Evolutionary conservation across 1,284 basidiomycete species (phyloP).

Genomic region (Naganishia albida): DNA sequence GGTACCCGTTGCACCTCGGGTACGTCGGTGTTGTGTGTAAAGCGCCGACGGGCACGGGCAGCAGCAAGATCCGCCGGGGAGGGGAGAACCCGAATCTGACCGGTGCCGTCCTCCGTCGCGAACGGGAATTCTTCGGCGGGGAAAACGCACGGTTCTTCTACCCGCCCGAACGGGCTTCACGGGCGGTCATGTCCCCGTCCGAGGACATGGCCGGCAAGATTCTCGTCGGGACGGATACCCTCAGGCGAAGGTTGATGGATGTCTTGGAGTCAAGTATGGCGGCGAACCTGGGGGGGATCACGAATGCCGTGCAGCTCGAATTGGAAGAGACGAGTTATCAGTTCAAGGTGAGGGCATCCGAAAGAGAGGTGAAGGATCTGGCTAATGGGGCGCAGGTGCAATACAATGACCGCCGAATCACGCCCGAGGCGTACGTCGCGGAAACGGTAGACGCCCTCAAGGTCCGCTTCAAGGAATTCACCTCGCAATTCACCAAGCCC

Average conservation of each 20-base stretch:
- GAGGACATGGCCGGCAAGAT: slow-evolving; percentile 53
- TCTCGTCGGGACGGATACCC: slow-evolving; percentile 86
- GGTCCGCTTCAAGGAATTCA: slow-evolving; percentile 83
- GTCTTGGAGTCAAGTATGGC: slow-evolving; percentile 98
- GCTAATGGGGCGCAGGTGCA: slow-evolving; percentile 63
- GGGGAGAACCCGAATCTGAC: slow-evolving; percentile 53
- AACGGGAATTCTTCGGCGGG: slow-evolving; percentile 76
- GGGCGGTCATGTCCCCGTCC: neutral
- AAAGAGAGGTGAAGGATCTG: neutral
- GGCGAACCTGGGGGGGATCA: slow-evolving; percentile 88
- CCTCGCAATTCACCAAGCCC: slow-evolving; percentile 82
- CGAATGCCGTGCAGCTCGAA: slow-evolving; percentile 94
- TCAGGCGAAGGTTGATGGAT: slow-evolving; percentile 87
- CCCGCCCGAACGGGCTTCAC: slow-evolving; percentile 42
- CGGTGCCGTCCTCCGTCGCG: slow-evolving; percentile 66
- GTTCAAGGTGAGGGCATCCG: slow-evolving; percentile 67
- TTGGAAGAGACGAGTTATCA: slow-evolving; percentile 96
- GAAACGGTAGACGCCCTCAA: slow-evolving; percentile 95
- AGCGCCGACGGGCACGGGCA: slow-evolving; percentile 54
- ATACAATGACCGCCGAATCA: slow-evolving; percentile 94
- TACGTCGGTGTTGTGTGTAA: slow-evolving; percentile 98
- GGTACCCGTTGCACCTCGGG: slow-evolving; percentile 95
- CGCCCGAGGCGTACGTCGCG: slow-evolving; percentile 94
- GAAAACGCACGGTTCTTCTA: slow-evolving; percentile 64
- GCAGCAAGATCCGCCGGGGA: slow-evolving; percentile 42